phyloP scores from a whole-genome alignment of 2,329 filamentous ascomycete genomes.

The Alternaria sp. region DNA sequence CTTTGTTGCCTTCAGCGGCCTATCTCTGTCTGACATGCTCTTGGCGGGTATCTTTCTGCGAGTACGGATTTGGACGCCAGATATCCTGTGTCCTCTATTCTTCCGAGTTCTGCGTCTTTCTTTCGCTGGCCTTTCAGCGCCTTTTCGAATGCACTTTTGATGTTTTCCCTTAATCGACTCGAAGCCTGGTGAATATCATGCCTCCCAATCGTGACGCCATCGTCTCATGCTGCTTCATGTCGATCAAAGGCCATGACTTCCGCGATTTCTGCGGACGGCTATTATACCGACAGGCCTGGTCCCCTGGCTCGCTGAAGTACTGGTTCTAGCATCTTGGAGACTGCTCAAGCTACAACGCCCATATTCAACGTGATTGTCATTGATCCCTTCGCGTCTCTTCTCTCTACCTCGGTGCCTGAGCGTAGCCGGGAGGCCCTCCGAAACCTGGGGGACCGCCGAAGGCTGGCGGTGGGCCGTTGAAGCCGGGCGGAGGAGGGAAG shows the following conservation, averaged over 20 bases:
- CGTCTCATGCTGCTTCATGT: neutral
- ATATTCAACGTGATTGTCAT: neutral
- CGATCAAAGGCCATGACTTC: neutral
- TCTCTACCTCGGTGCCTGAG: slow-evolving; percentile 15
- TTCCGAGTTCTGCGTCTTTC: slow-evolving; percentile 6
- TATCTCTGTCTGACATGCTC: slow-evolving; percentile 4
- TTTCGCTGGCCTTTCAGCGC: neutral
- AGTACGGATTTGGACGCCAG: slow-evolving; percentile 3
- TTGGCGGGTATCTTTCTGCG: slow-evolving; percentile 2
- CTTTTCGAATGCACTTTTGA: neutral
- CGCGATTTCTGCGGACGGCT: neutral
- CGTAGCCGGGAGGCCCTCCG: slow-evolving; percentile 18
- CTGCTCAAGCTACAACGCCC: neutral
- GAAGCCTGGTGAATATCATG: neutral
- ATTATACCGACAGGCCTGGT: neutral
- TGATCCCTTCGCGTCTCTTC: neutral
- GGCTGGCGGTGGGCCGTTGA: slow-evolving; percentile 27
- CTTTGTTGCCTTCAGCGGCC: slow-evolving; percentile 11
- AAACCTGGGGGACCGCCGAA: slow-evolving; percentile 31
- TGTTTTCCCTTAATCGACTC: neutral
- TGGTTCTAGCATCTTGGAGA: neutral
- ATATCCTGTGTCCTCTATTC: neutral
- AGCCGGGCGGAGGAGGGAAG: slow-evolving; percentile 36
- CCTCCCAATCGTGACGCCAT: neutral
- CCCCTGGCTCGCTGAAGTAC: neutral